Evolutionary conservation across 495 filamentous ascomycete species (phyloP).

Genomic region (Penicillium egyptiacum): DNA sequence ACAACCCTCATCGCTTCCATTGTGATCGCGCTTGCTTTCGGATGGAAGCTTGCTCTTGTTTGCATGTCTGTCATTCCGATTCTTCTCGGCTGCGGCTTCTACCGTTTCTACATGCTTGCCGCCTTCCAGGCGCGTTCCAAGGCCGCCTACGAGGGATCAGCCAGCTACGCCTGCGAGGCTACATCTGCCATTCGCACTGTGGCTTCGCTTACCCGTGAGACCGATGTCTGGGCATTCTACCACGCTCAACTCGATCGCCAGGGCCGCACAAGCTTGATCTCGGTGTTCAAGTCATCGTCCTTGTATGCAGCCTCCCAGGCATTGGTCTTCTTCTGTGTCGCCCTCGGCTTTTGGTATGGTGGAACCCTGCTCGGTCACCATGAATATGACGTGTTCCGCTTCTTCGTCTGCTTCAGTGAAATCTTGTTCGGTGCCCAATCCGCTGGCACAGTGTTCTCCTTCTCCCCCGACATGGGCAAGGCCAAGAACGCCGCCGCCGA

Average conservation of each 20-base stretch:
- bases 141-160: conserved; percentile 68
- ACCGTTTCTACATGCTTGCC: conserved; percentile 80
- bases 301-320: conserved; percentile 81
- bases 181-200: conserved; percentile 90
- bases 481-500: conserved; percentile 75
- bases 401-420: conserved; percentile 80
- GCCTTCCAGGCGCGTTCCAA: conserved; percentile 71
- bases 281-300: conserved; percentile 63
- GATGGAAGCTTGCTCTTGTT: conserved; percentile 90
- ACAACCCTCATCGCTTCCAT: conserved; percentile 73
- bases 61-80: conserved; percentile 76
- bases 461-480: conserved; percentile 85
- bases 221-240: conserved; percentile 75
- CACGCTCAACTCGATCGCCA: conserved; percentile 65
- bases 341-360: conserved; percentile 94
- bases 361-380: conserved; percentile 69
- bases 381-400: conserved; percentile 73
- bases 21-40: conserved; percentile 64
- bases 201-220: conserved; percentile 81
- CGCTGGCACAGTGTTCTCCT: conserved; percentile 84
- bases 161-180: conserved; percentile 86
- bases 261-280: conserved; percentile 58
- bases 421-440: conserved; percentile 83
- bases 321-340: conserved; percentile 76
- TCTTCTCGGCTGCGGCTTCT: conserved; percentile 76